Evolutionary conservation across 2,329 filamentous ascomycete species (phyloP).

Genomic region (Hypomyces rosellus): DNA sequence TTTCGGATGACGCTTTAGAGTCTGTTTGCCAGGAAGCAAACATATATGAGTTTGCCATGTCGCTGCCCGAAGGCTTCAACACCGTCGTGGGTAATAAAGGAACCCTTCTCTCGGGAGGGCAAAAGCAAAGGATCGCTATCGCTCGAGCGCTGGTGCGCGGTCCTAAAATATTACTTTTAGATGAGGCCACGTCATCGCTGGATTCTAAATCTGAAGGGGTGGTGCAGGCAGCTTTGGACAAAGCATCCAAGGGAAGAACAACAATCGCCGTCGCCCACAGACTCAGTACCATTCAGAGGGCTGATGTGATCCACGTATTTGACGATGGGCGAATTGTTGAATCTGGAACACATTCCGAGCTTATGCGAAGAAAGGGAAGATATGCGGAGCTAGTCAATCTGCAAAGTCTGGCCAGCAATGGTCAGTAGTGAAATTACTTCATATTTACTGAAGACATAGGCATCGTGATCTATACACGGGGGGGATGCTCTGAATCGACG

Average conservation of each 20-base stretch:
- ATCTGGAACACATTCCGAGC: slow-evolving; percentile 77
- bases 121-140: slow-evolving; percentile 95
- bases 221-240: slow-evolving; percentile 87
- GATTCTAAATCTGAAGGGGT: slow-evolving; percentile 93
- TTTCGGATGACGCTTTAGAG: slow-evolving; percentile 54
- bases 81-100: slow-evolving; percentile 91
- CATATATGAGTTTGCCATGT: slow-evolving; percentile 81
- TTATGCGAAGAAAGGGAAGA: slow-evolving; percentile 46
- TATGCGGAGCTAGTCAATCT: background rate
- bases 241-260: slow-evolving; percentile 76
- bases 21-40: slow-evolving; percentile 81
- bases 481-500: no score
- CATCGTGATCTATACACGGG: no score
- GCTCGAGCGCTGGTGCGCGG: slow-evolving; percentile 84
- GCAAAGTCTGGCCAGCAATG: no score
- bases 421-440: no score
- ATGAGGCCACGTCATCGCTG: slow-evolving; percentile 89
- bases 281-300: slow-evolving; percentile 85
- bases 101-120: slow-evolving; percentile 84
- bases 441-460: no score
- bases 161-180: slow-evolving; percentile 81
- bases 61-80: slow-evolving; percentile 80
- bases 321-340: slow-evolving; percentile 75
- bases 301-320: slow-evolving; percentile 96
- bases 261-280: slow-evolving; percentile 95